Conservation (phyloP, 2,329 filamentous ascomycete species). For the Colletotrichum sp. region DNA sequence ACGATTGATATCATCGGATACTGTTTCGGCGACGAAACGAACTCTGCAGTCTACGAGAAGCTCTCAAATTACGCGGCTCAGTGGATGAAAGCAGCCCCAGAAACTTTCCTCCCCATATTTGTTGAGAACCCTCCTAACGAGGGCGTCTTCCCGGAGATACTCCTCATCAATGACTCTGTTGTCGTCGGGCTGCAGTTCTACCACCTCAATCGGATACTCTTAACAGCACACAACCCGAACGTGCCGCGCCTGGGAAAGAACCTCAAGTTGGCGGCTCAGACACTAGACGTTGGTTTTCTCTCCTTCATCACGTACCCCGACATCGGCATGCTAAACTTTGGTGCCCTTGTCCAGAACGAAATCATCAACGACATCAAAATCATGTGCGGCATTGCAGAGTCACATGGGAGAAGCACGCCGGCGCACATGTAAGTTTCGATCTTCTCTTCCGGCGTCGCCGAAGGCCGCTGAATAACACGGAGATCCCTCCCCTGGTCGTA, state of each 20-base stretch:
- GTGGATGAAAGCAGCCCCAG: conserved; percentile 28
- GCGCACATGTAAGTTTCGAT: background rate
- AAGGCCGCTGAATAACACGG: background rate
- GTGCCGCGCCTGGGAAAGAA: conserved; percentile 25
- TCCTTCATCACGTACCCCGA: background rate
- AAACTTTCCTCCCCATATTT: conserved; percentile 28
- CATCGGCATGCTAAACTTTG: conserved; percentile 5
- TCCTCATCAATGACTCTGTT: conserved; percentile 26
- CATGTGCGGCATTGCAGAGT: background rate
- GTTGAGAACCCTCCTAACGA: background rate
- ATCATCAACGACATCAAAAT: background rate
- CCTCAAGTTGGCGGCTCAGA: background rate
- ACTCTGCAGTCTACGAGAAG: conserved; percentile 21
- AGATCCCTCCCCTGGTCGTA: background rate
- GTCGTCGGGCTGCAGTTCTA: conserved; percentile 31
- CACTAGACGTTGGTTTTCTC: conserved; percentile 23
- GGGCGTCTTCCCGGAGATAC: background rate
- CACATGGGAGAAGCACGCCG: background rate
- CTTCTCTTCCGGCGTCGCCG: background rate
- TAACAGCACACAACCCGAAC: conserved; percentile 31
- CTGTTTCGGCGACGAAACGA: conserved; percentile 27
- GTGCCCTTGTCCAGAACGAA: background rate
- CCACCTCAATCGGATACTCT: conserved; percentile 28
- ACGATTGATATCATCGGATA: conserved; percentile 27
- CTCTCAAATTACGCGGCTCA: conserved; percentile 23